Base-by-base conservation (phyloP, 2,329 filamentous ascomycete genomes). In the Clarireedia homoeocarpa region DNA sequence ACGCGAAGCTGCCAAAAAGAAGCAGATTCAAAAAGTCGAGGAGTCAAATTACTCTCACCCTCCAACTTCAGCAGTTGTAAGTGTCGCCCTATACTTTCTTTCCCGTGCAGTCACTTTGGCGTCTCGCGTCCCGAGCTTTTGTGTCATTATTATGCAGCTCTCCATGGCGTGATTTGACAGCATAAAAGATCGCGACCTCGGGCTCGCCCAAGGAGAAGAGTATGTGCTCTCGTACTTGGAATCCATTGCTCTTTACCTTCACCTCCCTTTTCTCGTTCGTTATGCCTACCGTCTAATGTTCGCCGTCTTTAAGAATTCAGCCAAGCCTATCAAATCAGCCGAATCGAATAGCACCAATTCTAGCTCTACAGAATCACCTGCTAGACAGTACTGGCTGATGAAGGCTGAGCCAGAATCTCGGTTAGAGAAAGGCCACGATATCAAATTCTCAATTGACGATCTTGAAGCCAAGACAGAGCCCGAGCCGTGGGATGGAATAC, bases 361-460 rank as follows among this genome's bases (percentile, higher is more conserved):
- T 9, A 30, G 51, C 20, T 44, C 60, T 2, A 9, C 10, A 2
- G 23, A 24, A 6, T 24, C 61, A 27, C 34, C 56, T 20, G 66
- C 63, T 17, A 70, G 69, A 47, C 76, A 77, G 71, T 91, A 87
- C 71, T 91, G 88, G 88, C 78, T 94, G 34, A 81, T 94, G 79
- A 94, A 92, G 73, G 88, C 89, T 0, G 88, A 99, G 72, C 92
- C 94, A 0, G 88, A 95, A 65, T 83, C 90, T 4, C 86, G 94
- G 5, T 74, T 91, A 15, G 90, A 95, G 69, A 92, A 91, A 54
- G 92, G 91, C 0, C 76, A 88, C 51, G 91, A 97, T 68, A 89
- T 96, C 47, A 87, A 84, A 63, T 99, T 97, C 73, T 95, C 91
- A 0, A 96, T 99, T 66, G 91, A 97, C 66, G 91, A 97, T 69